A percentile compares a stretch with the other conserved stretches of the same genome.
These are phyloP conservation scores for Chimonanthus salicifolius DNA, from an alignment of 164 flowering plant species.

Conservation along the genomic window DNA sequence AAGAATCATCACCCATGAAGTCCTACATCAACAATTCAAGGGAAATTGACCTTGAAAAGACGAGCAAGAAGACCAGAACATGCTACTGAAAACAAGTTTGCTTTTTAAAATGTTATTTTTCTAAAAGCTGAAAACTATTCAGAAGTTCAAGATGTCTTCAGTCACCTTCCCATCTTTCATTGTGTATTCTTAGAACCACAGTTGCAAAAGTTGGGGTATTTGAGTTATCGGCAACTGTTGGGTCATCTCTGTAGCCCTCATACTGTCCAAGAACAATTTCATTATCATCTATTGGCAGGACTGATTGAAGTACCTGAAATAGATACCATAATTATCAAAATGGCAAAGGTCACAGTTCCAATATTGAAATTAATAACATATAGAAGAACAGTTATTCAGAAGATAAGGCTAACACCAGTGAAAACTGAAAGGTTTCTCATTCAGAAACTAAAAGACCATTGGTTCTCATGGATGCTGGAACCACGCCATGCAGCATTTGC, in stretches of 20 bases:
- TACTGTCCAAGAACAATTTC: slow-evolving; percentile 97
- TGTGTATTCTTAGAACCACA: slow-evolving; percentile 67
- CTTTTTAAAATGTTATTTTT: no score
- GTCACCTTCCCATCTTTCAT: slow-evolving; percentile 99
- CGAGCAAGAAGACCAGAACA: not conserved
- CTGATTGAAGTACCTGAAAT: slow-evolving; percentile 88
- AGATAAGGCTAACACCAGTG: not conserved
- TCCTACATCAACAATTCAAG: not conserved
- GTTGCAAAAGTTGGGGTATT: slow-evolving; percentile 97
- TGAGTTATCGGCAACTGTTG: slow-evolving; percentile 83
- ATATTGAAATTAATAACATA: no score
- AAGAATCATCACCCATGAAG: not conserved
- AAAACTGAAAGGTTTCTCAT: not conserved
- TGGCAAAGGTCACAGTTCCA: not conserved
- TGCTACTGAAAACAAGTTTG: not conserved
- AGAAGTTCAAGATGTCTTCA: not conserved
- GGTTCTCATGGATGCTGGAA: not conserved
- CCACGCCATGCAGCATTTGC: not conserved
- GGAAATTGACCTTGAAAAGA: not conserved
- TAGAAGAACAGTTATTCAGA: not conserved
- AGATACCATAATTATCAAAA: slow-evolving; percentile 2
- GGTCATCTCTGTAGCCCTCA: slow-evolving; percentile 76
- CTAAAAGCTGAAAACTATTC: not conserved
- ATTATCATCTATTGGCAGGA: slow-evolving; percentile 61
- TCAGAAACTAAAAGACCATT: not conserved